A percentile compares a stretch with the other conserved stretches of the same genome.
Evolutionary conservation across 306 rosid genomes (phyloP).

Genomic region (Fagus crenata): DNA sequence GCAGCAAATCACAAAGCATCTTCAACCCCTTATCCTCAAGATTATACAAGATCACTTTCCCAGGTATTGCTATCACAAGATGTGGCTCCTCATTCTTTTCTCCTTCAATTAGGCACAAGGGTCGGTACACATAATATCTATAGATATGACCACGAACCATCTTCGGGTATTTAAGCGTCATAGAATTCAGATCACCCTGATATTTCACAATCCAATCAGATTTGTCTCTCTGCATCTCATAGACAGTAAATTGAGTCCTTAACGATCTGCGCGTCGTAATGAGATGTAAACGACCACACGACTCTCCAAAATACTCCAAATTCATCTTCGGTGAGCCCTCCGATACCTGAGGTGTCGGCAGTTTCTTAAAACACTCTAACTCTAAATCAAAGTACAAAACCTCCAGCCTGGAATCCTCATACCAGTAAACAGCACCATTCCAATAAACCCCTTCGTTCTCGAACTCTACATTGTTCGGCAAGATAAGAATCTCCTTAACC

Average conservation of each 20-base stretch:
- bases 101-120: not conserved
- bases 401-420: not conserved
- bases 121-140: not conserved
- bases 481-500: not conserved
- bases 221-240: conserved; percentile 19
- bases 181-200: not conserved
- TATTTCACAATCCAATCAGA: conserved; percentile 26
- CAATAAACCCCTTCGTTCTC: conserved; percentile 7
- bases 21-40: not conserved
- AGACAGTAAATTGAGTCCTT: not conserved
- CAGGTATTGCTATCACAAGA: not conserved
- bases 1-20: not conserved
- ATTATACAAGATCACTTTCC: conserved; percentile 4
- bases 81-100: conserved; percentile 2
- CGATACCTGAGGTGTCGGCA: conserved; percentile 3
- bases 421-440: conserved; percentile 25
- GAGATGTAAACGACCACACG: conserved; percentile 6
- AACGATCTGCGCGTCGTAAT: not conserved
- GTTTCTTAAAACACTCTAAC: not conserved
- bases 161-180: not conserved
- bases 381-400: conserved; percentile 5
- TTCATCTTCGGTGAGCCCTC: not conserved
- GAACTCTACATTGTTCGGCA: not conserved
- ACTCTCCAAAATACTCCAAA: conserved; percentile 15
- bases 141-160: not conserved